Conservation (phyloP, 495 filamentous ascomycete species). For the Amniculicola lignicola region DNA sequence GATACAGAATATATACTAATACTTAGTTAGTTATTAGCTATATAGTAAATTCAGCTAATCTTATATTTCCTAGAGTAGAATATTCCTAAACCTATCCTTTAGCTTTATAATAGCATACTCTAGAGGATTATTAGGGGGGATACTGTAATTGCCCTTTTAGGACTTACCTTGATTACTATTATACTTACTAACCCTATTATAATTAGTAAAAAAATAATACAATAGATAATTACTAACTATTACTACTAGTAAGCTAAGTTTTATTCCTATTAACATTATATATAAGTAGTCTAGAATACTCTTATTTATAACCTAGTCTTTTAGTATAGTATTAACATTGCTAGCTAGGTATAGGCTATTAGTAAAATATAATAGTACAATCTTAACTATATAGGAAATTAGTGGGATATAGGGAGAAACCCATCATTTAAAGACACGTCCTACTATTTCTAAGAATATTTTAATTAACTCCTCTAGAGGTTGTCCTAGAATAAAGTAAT, state of each 20-base stretch:
- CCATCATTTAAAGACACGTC: conserved; percentile 17
- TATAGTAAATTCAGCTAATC: neutral
- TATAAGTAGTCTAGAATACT: conserved; percentile 19
- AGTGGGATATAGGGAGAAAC: conserved; percentile 8
- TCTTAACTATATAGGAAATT: conserved; percentile 4
- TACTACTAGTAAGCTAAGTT: conserved; percentile 22
- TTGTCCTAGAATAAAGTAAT: conserved; percentile 27
- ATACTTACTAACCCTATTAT: conserved; percentile 26
- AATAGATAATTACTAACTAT: conserved; percentile 8
- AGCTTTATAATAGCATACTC: conserved; percentile 14
- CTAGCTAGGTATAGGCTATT: conserved; percentile 26
- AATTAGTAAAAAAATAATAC: conserved; percentile 34
- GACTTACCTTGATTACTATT: conserved; percentile 1
- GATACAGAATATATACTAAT: neutral
- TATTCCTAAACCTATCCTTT: conserved; percentile 11
- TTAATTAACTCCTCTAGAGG: conserved; percentile 24
- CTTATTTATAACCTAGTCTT: conserved; percentile 22
- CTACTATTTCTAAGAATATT: conserved; percentile 20
- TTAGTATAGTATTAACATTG: conserved; percentile 23
- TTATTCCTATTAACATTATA: conserved; percentile 6
- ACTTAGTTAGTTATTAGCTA: conserved; percentile 7
- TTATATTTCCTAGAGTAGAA: conserved; percentile 20
- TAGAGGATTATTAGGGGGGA: neutral
- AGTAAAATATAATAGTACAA: conserved; percentile 21
- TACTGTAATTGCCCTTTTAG: neutral